These are phyloP conservation scores for Eutypa lata DNA, from an alignment of 2,329 filamentous ascomycete genomes.

Conservation along the genomic window DNA sequence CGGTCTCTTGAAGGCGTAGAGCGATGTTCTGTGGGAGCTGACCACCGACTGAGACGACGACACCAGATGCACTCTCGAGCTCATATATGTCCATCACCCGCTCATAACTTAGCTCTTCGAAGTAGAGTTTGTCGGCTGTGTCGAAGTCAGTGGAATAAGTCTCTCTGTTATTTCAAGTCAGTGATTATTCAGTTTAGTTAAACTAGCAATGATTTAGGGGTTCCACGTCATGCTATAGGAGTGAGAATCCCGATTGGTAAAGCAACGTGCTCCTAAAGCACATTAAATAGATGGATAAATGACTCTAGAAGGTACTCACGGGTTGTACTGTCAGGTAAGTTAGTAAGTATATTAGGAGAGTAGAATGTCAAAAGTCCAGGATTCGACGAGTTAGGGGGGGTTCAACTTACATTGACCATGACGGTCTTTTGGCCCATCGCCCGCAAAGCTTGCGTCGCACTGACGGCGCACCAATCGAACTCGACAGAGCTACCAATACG, in stretches of 20 bases:
- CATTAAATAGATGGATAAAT: too few species aligned
- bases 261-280: too few species aligned
- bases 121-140: slow-evolving; percentile 86
- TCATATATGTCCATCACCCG: slow-evolving; percentile 99
- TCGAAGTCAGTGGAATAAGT: slow-evolving; percentile 85
- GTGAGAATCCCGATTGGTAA: too few species aligned
- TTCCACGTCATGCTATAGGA: too few species aligned
- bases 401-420: slow-evolving; percentile 76
- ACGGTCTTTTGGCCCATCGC: slow-evolving; percentile 94
- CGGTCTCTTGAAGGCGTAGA: slow-evolving; percentile 85
- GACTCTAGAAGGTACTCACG: too few species aligned
- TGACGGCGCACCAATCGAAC: slow-evolving; percentile 98
- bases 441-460: slow-evolving; percentile 77
- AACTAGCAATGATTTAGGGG: too few species aligned
- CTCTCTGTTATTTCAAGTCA: too few species aligned
- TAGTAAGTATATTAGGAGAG: too few species aligned
- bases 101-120: slow-evolving; percentile 95
- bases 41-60: slow-evolving; percentile 93
- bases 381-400: slow-evolving; percentile 2
- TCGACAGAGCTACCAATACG: slow-evolving; percentile 96
- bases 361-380: slow-evolving; percentile 2
- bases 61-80: slow-evolving; percentile 77
- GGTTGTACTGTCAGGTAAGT: slow-evolving; percentile 54
- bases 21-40: slow-evolving; percentile 98
- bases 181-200: too few species aligned